Percentiles rank a stretch among this genome's conserved stretches.
Conservation (phyloP, 2,329 filamentous ascomycete species). For the Mycogone perniciosa region DNA sequence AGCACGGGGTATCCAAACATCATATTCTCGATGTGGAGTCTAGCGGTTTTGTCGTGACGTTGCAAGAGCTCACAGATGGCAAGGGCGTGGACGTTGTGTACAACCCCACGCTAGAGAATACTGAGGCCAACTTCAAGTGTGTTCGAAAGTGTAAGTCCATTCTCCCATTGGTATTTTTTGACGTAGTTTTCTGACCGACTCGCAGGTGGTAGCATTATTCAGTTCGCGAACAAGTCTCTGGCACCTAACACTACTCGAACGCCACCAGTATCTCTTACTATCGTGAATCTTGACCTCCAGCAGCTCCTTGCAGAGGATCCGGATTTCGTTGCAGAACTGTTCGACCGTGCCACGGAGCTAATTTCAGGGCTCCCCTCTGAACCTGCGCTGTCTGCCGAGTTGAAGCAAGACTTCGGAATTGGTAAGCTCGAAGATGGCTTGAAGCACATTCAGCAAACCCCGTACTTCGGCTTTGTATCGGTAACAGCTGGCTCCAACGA, state of each 20-base stretch:
- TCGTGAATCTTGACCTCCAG: constrained; percentile 29
- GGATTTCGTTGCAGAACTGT: constrained; percentile 24
- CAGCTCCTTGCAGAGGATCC: constrained; percentile 27
- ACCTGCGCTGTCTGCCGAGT: background rate
- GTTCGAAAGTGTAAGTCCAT: constrained; percentile 29
- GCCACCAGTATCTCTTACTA: constrained; percentile 18
- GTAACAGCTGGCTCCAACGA: constrained; percentile 13
- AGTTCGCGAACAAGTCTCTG: constrained; percentile 23
- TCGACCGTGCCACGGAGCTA: constrained; percentile 17
- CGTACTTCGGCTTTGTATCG: constrained; percentile 20
- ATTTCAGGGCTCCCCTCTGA: constrained; percentile 1
- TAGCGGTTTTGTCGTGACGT: constrained; percentile 26
- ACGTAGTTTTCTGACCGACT: background rate
- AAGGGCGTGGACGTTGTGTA: constrained; percentile 39
- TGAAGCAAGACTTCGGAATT: constrained; percentile 15
- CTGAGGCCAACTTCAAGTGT: constrained; percentile 28
- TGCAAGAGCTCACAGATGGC: constrained; percentile 28
- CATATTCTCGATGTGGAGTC: constrained; percentile 34
- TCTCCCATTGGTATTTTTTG: background rate
- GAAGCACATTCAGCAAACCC: constrained; percentile 18
- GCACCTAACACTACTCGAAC: constrained; percentile 14
- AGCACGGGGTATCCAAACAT: constrained; percentile 27
- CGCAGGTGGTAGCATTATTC: constrained; percentile 28
- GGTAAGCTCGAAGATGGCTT: constrained; percentile 23
- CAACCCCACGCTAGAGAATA: constrained; percentile 35